Evolutionary conservation across 257 asterid species (phyloP).

Genomic region (Solanum lycopersicoides): DNA sequence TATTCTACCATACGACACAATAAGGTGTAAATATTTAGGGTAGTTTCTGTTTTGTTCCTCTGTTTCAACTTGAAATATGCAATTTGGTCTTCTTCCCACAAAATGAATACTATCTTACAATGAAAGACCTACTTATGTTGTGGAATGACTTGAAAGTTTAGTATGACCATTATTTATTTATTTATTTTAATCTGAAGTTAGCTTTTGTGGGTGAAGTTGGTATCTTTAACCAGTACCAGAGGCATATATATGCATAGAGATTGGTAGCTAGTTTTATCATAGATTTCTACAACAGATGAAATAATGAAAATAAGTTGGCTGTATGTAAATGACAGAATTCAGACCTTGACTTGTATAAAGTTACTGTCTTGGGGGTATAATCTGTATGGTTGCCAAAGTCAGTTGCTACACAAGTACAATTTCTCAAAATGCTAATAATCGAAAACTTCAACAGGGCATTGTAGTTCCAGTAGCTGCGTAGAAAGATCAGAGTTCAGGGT

Average conservation of each 20-base stretch:
- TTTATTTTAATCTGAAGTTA: neutral
- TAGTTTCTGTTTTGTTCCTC: too few relatives aligned
- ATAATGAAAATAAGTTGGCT: neutral
- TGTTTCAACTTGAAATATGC: neutral
- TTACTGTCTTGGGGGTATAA: neutral
- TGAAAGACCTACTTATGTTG: neutral
- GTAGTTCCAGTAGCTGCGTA: too few relatives aligned
- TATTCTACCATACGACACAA: neutral
- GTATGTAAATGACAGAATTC: neutral
- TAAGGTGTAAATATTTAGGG: neutral
- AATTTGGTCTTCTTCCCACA: neutral
- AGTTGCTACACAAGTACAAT: neutral
- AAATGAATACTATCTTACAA: neutral
- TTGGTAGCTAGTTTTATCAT: neutral
- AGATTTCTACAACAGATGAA: neutral
- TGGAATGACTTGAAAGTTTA: neutral
- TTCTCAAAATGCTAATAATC: neutral
- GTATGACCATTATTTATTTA: neutral
- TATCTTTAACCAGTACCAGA: neutral
- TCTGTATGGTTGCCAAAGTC: neutral
- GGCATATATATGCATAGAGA: neutral
- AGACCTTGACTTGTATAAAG: neutral
- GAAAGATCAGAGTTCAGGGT: neutral
- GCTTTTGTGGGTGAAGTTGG: neutral
- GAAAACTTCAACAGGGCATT: neutral